phyloP scores from a whole-genome alignment of 495 filamentous ascomycete genomes.

The Glonium stellatum region DNA sequence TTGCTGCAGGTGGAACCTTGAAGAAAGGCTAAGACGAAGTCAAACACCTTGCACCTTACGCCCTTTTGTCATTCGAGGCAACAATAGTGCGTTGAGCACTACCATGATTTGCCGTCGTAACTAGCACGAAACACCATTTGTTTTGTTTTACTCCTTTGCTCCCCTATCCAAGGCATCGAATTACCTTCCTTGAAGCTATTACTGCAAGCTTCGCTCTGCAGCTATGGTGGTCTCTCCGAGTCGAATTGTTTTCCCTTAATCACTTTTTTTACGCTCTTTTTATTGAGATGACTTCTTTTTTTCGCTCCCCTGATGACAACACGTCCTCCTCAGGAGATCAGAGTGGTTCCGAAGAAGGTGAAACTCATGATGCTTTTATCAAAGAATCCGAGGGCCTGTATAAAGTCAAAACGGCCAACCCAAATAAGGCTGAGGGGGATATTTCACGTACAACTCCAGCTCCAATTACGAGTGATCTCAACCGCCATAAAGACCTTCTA shows the following conservation, averaged over 20 bases:
- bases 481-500: slow-evolving; percentile 22
- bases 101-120: not conserved
- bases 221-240: not conserved
- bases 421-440: not conserved
- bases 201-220: not conserved
- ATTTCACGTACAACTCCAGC: not conserved
- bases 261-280: not conserved
- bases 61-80: not conserved
- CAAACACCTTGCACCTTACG: not conserved
- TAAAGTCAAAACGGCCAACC: not conserved
- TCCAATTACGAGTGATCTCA: slow-evolving; percentile 8
- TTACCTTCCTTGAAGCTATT: not conserved
- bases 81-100: not conserved
- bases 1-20: too few species aligned
- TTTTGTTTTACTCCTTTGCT: not conserved
- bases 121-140: not conserved
- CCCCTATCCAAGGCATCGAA: not conserved
- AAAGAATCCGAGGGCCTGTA: not conserved
- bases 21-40: too few species aligned
- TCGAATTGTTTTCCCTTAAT: not conserved
- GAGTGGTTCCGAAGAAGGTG: not conserved
- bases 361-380: not conserved
- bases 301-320: not conserved
- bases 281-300: slow-evolving; percentile 1
- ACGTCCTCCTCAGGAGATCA: slow-evolving; percentile 3